phyloP scores from a whole-genome alignment of 768 basidiomycete genomes.

The Rubroboletus satanas region DNA sequence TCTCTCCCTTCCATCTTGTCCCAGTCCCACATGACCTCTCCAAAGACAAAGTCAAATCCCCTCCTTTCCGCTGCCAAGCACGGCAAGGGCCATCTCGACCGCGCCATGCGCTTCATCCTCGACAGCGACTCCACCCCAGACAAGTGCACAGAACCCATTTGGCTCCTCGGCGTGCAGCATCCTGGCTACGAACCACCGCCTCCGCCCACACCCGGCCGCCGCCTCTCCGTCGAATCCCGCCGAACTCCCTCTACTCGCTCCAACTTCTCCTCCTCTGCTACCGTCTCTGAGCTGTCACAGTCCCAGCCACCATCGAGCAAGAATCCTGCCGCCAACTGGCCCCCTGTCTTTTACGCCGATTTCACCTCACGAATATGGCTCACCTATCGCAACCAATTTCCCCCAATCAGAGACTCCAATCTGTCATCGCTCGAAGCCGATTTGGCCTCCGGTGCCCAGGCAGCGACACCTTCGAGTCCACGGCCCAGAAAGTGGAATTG shows the following conservation, averaged over 20 bases:
- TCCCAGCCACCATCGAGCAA: slow-evolving; percentile 34
- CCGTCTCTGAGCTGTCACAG: slow-evolving; percentile 34
- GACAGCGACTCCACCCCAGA: slow-evolving; percentile 88
- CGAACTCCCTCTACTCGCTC: slow-evolving; percentile 44
- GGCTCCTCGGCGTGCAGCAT: slow-evolving; percentile 84
- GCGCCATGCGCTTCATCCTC: slow-evolving; percentile 84
- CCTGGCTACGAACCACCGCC: slow-evolving; percentile 60
- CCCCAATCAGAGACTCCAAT: slow-evolving; percentile 68
- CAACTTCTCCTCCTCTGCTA: slow-evolving; percentile 39
- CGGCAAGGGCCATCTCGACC: slow-evolving; percentile 74
- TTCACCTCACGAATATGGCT: slow-evolving; percentile 88
- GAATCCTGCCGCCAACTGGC: slow-evolving; percentile 53
- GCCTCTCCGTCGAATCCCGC: slow-evolving; percentile 40
- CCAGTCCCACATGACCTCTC: slow-evolving; percentile 39
- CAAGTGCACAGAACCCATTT: slow-evolving; percentile 77
- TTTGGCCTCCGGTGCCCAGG: slow-evolving; percentile 27
- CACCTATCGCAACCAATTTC: slow-evolving; percentile 86
- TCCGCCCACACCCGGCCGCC: slow-evolving; percentile 29
- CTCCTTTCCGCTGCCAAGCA: slow-evolving; percentile 68
- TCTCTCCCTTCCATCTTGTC: slow-evolving; percentile 59
- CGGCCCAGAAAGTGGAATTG: slow-evolving; percentile 59
- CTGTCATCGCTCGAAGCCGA: slow-evolving; percentile 42
- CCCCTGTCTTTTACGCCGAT: slow-evolving; percentile 80
- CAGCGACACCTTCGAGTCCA: slow-evolving; percentile 39
- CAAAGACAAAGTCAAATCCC: slow-evolving; percentile 46